Evolutionary conservation across 805 yeast genomes (phyloP), one percentile per base, ranked within the genome.

Genomic region (Ogataea parapolymorpha): DNA sequence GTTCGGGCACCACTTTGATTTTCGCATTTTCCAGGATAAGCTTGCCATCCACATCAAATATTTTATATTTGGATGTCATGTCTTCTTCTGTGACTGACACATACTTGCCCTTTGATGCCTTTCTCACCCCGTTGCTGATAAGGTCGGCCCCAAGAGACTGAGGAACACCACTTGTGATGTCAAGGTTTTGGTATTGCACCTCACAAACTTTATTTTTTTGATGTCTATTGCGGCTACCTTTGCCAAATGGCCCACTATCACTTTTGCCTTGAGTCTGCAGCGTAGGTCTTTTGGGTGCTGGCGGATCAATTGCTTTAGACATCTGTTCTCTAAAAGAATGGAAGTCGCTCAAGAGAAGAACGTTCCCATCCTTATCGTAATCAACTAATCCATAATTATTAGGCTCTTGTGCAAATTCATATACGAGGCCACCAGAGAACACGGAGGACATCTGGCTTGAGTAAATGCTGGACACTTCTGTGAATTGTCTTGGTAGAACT

Each of bases 371-470:
- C 3, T 58, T 54, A 32, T 62, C 63, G 18, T 72, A 54, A 35
- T 74, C 72, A 1, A 86, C 89, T 26, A 87, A 63, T 1, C 95
- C 95, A 60, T 86, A 86, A 49, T 82, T 79, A 59, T 87, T 86
- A 6, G 80, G 74, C 53, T 83, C 95, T 55, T 85, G 87, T 4
- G 88, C 72, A 59, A 72, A 86, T 59, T 86, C 95, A 52, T 87
- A 87, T 5, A 84, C 87, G 37, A 87, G 65, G 0, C 95, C 97
- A 6, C 97, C 97, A 41, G 87, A 76, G 56, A 90, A 87, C 1
- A 80, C 83, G 11, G 72, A 72, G 18, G 79, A 68, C 97, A 90
- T 89, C 31, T 77, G 77, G 8, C 66, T 59, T 0, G 95, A 82
- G 55, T 78, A 87, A 16, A 90, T 67, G 2, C 86, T 70, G 14